These are phyloP conservation scores for Sicyos baderoa DNA, from an alignment of 306 rosid species.

Conservation along the genomic window DNA sequence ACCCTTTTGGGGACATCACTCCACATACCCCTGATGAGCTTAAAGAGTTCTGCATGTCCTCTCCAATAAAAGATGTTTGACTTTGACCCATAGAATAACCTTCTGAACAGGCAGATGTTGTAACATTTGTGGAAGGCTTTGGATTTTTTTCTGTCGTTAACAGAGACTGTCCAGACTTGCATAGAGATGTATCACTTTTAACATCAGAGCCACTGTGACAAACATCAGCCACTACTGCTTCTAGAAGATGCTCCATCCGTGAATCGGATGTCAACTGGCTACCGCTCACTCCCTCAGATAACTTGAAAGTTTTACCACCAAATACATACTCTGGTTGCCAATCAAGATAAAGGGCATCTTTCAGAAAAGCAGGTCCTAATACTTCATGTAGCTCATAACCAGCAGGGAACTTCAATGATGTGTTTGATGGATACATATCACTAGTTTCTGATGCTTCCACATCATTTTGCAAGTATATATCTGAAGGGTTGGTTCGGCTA, in stretches of 20 bases:
- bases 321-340: constrained; percentile 35
- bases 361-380: constrained; percentile 74
- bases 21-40: constrained; percentile 66
- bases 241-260: constrained; percentile 70
- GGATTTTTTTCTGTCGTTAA: constrained; percentile 45
- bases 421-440: constrained; percentile 31
- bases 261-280: constrained; percentile 65
- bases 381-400: constrained; percentile 94
- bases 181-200: constrained; percentile 47
- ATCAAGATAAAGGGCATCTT: constrained; percentile 40
- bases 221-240: constrained; percentile 73
- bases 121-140: constrained; percentile 52
- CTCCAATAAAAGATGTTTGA: constrained; percentile 47
- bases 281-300: constrained; percentile 40
- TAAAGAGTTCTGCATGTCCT: constrained; percentile 49
- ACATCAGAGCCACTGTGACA: constrained; percentile 46
- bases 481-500: constrained; percentile 33
- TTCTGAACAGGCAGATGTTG: constrained; percentile 43
- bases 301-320: constrained; percentile 36
- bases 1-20: constrained; percentile 58
- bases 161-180: constrained; percentile 58
- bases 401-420: constrained; percentile 71
- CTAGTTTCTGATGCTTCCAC: constrained; percentile 29
- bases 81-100: constrained; percentile 53
- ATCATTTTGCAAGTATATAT: constrained; percentile 30